phyloP scores from a whole-genome alignment of 805 yeast species.

The Limtongia smithiae region DNA sequence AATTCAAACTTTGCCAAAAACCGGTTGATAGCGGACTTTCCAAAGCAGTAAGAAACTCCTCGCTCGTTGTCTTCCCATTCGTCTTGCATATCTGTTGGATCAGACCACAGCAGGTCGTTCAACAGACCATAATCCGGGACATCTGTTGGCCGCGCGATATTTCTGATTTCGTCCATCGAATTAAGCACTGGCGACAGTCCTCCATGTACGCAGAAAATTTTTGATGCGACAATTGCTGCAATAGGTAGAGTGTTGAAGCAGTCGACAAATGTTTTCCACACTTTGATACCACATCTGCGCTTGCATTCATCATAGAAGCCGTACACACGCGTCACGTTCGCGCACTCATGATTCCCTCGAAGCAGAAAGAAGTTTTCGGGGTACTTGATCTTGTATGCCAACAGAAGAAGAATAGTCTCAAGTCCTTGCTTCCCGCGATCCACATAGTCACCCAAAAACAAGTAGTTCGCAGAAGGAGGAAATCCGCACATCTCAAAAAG shows the following conservation, averaged over 20 bases:
- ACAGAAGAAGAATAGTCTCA: slow-evolving; percentile 80
- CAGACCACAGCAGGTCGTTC: slow-evolving; percentile 78
- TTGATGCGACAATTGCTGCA: slow-evolving; percentile 92
- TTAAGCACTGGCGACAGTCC: slow-evolving; percentile 74
- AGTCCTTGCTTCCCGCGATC: slow-evolving; percentile 96
- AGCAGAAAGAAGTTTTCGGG: slow-evolving; percentile 93
- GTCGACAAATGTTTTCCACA: slow-evolving; percentile 92
- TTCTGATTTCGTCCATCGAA: slow-evolving; percentile 69
- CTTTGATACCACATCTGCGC: slow-evolving; percentile 83
- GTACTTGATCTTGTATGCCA: slow-evolving; percentile 92
- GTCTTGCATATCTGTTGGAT: slow-evolving; percentile 75
- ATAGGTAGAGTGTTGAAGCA: slow-evolving; percentile 93
- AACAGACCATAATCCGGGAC: slow-evolving; percentile 79
- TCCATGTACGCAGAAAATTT: slow-evolving; percentile 88
- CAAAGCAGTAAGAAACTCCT: slow-evolving; percentile 77
- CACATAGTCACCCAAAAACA: slow-evolving; percentile 94
- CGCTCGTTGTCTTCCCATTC: slow-evolving; percentile 89
- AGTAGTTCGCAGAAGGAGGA: slow-evolving; percentile 89
- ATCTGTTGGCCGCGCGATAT: slow-evolving; percentile 76
- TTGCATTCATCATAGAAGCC: slow-evolving; percentile 98
- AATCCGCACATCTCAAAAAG: slow-evolving; percentile 94
- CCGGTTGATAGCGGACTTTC: slow-evolving; percentile 74
- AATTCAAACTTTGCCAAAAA: slow-evolving; percentile 70
- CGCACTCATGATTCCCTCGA: slow-evolving; percentile 97
- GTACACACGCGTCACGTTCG: slow-evolving; percentile 92